These are phyloP conservation scores for Boeremia lycopersici DNA, from an alignment of 2,329 filamentous ascomycete genomes.

Conservation along the genomic window DNA sequence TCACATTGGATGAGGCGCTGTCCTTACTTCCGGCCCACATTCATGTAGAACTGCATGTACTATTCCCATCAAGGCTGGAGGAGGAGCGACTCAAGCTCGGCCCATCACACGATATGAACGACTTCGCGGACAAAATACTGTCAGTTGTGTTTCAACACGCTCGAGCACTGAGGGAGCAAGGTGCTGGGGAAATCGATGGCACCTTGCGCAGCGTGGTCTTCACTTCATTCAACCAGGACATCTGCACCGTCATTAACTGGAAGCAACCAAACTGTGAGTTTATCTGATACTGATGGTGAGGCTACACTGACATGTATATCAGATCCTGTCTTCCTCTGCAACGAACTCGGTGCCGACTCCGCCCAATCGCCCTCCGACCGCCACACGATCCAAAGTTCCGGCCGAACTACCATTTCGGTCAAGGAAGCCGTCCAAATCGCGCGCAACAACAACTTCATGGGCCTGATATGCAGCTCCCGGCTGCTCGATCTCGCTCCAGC, in stretches of 20 bases:
- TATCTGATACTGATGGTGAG: not conserved
- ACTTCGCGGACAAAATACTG: conserved; percentile 82
- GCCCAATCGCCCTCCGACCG: conserved; percentile 40
- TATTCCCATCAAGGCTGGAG: conserved; percentile 80
- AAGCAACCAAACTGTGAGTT: conserved; percentile 90
- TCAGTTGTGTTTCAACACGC: conserved; percentile 91
- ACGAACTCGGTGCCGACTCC: conserved; percentile 77
- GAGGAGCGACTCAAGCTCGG: conserved; percentile 73
- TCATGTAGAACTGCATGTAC: conserved; percentile 88
- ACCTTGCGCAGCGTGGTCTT: conserved; percentile 88
- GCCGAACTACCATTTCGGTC: conserved; percentile 78
- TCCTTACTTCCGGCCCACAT: conserved; percentile 75
- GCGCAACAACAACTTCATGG: conserved; percentile 98
- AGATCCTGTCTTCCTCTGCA: conserved; percentile 93
- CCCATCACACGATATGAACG: conserved; percentile 81
- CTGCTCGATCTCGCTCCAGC: conserved; percentile 85
- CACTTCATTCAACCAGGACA: conserved; percentile 85
- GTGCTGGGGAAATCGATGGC: conserved; percentile 60
- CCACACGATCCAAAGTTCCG: conserved; percentile 63
- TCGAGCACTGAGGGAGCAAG: conserved; percentile 67
- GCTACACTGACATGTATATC: conserved; percentile 17
- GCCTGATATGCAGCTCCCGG: conserved; percentile 85
- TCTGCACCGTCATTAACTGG: conserved; percentile 97
- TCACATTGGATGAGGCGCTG: conserved; percentile 80
- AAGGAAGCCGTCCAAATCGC: conserved; percentile 95